Evolutionary conservation across 176 grass and related monocot genomes (phyloP).

Genomic region (Musa troglodytarum): DNA sequence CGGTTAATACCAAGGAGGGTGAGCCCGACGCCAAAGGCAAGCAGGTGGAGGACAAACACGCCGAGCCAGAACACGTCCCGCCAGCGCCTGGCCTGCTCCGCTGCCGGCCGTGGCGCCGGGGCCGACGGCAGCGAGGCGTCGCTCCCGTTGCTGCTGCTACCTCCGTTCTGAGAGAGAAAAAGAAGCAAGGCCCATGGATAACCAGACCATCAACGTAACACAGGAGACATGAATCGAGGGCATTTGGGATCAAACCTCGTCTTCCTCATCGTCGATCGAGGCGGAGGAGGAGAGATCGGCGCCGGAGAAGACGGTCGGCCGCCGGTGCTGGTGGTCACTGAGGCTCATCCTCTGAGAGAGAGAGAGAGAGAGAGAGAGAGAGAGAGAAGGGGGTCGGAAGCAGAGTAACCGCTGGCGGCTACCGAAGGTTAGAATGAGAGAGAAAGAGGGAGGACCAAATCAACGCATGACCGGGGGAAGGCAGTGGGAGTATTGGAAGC

Average conservation of each 20-base stretch:
- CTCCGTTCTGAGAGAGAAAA: constrained; percentile 3
- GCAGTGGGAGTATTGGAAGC: not conserved
- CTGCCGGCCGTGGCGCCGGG: not conserved
- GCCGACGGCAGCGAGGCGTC: constrained; percentile 17
- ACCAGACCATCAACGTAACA: not conserved
- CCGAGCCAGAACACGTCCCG: constrained; percentile 87
- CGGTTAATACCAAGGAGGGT: constrained; percentile 67
- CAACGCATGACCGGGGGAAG: not conserved
- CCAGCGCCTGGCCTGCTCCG: constrained; percentile 45
- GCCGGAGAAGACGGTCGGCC: not conserved
- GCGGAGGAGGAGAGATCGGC: constrained; percentile 13
- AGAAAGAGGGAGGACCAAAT: not conserved
- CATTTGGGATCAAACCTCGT: not conserved
- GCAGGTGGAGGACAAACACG: constrained; percentile 71
- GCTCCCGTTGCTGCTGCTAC: constrained; percentile 17
- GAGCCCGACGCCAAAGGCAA: constrained; percentile 58
- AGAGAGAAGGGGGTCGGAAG: not conserved
- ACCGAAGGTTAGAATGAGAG: not conserved
- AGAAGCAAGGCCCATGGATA: not conserved
- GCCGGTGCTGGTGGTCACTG: not conserved
- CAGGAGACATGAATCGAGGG: not conserved
- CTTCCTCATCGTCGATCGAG: constrained; percentile 13
- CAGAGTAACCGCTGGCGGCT: not conserved
- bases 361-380: not conserved
- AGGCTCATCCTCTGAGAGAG: constrained; percentile 4